Evolutionary conservation across 768 basidiomycete species (phyloP), one percentile per base, ranked within the genome.

Genomic region (Lepiota brunneoincarnata): DNA sequence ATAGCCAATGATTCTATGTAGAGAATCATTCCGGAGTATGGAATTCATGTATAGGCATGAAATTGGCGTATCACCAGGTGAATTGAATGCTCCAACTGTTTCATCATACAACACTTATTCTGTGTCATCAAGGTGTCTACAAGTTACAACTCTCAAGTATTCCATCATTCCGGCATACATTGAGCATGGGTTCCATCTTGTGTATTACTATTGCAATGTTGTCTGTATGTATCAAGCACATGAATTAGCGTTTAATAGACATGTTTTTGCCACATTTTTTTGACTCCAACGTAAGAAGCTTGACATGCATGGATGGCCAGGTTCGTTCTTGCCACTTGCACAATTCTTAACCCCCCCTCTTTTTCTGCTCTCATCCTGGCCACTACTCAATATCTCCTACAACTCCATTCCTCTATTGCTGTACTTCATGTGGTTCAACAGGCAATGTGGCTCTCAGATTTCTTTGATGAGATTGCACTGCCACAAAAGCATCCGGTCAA

Each of bases 241-340:
- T 15, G 10, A 23, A 47, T 26, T 43, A 34, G 35, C 26, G 44
- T 23, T 34, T 35, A 54, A 47, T 47, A 44, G 24, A 46, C 51
- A 51, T 59, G 50, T 67, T 69, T 64, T 61, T 69, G 72, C 69
- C 70, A 73, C 69, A 70, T 66, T 67, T 57, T 72, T 69, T 80
- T 80, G 75, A 79, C 77, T 79, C 79, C 78, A 77, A 79, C 78
- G 58, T 63, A 64, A 68, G 59, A 61, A 60, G 67, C 63, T 51
- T 53, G 51, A 65, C 60, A 56, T 54, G 41, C 58, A 49, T 53
- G 55, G 58, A 24, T 57, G 54, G 46, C 35, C 50, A 44, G 41
- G 54, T 39, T 49, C 44, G 45, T 53, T 48, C 52, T 28, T 48
- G 38, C 45, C 11, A 31, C 53, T 26, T 28, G 26, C 44, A 37